Evolutionary conservation across 2,329 filamentous ascomycete species (phyloP).

Genomic region (Penicillium olsonii): DNA sequence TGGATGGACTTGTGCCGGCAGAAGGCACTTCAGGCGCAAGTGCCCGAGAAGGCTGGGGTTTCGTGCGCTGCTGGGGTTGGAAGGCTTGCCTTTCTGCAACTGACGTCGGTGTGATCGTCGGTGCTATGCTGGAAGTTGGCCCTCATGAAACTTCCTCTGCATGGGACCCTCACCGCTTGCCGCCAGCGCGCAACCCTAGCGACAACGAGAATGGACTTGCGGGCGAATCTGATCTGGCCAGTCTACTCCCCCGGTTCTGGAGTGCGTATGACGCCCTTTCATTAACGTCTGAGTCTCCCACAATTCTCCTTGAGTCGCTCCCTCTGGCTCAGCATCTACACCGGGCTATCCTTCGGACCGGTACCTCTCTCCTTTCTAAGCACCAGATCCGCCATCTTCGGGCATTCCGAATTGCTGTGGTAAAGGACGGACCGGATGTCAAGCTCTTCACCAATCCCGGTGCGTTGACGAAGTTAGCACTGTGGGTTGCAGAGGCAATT

Average conservation of each 20-base stretch:
- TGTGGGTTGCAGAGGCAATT: slow-evolving; percentile 93
- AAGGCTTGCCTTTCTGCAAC: slow-evolving; percentile 89
- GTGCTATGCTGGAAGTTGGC: slow-evolving; percentile 89
- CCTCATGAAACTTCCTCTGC: slow-evolving; percentile 34
- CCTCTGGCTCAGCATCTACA: slow-evolving; percentile 86
- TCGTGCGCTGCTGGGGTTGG: slow-evolving; percentile 97
- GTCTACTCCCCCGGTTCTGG: slow-evolving; percentile 54
- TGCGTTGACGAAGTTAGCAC: slow-evolving; percentile 85
- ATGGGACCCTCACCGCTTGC: slow-evolving; percentile 36
- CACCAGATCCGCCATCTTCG: slow-evolving; percentile 89
- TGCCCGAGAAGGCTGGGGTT: slow-evolving; percentile 91
- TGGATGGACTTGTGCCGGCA: slow-evolving; percentile 88
- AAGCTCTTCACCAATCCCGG: slow-evolving; percentile 90
- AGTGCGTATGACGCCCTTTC: slow-evolving; percentile 60
- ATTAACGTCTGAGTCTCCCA: slow-evolving; percentile 46
- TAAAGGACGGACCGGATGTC: slow-evolving; percentile 92
- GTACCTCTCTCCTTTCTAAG: slow-evolving; percentile 88
- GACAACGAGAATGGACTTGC: slow-evolving; percentile 18
- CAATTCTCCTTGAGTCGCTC: slow-evolving; percentile 69
- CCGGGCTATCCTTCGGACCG: slow-evolving; percentile 88
- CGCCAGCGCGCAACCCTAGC: slow-evolving; percentile 20
- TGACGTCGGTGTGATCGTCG: slow-evolving; percentile 90
- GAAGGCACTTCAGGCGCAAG: slow-evolving; percentile 70
- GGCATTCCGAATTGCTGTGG: slow-evolving; percentile 91
- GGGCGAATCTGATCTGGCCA: slow-evolving; percentile 30